Percentiles rank a stretch among this genome's conserved stretches.
These are phyloP conservation scores for Vickermania ingenoplastis DNA, from an alignment of 208 protist genomes.

Conservation along the genomic window DNA sequence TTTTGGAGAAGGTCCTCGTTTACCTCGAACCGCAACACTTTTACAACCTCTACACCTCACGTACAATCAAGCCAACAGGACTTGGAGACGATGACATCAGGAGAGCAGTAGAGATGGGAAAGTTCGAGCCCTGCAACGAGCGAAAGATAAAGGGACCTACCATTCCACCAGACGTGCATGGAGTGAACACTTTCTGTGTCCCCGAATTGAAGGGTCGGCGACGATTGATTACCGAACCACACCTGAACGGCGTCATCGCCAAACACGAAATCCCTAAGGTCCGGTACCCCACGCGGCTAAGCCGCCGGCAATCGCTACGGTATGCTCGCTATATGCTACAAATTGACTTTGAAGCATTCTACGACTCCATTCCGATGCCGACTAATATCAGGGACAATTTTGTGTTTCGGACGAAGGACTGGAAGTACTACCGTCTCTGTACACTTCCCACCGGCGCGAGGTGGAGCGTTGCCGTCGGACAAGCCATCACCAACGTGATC, in stretches of 20 bases:
- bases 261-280: background rate
- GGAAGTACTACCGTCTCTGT: background rate
- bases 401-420: background rate
- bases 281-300: background rate
- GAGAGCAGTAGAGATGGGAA: background rate
- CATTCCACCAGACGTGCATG: background rate
- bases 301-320: background rate
- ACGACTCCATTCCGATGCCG: background rate
- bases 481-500: background rate
- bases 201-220: background rate
- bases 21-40: background rate
- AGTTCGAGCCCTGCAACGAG: background rate
- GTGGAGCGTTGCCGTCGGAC: background rate
- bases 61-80: background rate
- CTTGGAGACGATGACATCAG: background rate
- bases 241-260: background rate
- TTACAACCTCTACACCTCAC: background rate
- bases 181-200: background rate
- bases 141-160: background rate
- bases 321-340: background rate
- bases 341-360: slow-evolving; percentile 1
- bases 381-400: background rate
- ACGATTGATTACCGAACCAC: background rate
- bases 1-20: background rate
- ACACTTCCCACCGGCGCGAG: background rate